Evolutionary conservation across 495 filamentous ascomycete genomes (phyloP), one percentile per base, ranked within the genome.

Genomic region (Physcia stellaris): DNA sequence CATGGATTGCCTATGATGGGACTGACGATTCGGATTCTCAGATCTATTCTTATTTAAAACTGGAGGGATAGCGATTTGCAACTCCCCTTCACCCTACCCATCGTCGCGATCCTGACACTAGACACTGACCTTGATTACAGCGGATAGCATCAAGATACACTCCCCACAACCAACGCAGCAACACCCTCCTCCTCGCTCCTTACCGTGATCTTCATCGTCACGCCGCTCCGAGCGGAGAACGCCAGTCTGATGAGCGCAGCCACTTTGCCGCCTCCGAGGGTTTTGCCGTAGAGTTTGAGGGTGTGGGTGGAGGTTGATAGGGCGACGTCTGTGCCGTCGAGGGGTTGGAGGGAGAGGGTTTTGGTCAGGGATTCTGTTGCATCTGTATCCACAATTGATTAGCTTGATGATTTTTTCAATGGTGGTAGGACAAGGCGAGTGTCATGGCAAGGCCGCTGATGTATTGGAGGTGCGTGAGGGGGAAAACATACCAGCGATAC

Each of bases 211-310:
- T 96, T 95, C 44, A 85, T 85, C 24, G 90, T 93, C 16, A 96
- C 85, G 16, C 90, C 90, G 24, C 75, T 80, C 67, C 93, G 94
- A 46, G 78, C 74, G 33, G 81, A 88, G 62, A 74, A 95, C 4
- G 87, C 90, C 90, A 98, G 93, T 63, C 85, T 74, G 46, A 96
- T 71, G 41, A 79, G 75, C 35, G 81, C 80, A 24, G 85, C 86
- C 2, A 98, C 87, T 46, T 77, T 77, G 45, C 92, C 92, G 21
- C 90, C 92, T 19, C 70, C 79, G 45, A 96, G 77, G 16, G 88
- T 94, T 75, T 92, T 95, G 51, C 90, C 90, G 55, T 90, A 86
- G 17, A 98, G 73, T 64, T 93, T 95, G 52, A 98, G 75, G 7
- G 85, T 84, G 60, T 98, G 90, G 41, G 87, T 95, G 43, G 80